Conservation (phyloP, 306 rosid species). For the Quercus cerris region DNA sequence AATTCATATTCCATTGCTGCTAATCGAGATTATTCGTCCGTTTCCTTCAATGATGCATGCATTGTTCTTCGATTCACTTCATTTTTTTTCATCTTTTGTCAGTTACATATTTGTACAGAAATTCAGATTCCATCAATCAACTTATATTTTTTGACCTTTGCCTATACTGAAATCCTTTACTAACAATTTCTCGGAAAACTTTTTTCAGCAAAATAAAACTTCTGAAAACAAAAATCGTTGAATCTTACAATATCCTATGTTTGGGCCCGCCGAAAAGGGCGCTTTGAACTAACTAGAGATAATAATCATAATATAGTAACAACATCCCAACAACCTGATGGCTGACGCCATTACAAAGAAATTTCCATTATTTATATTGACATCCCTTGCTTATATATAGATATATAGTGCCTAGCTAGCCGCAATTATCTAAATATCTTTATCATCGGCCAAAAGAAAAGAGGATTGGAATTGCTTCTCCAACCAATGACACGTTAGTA, state of each 20-base stretch:
- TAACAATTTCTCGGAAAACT: no score
- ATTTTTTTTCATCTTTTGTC: neutral
- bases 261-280: no score
- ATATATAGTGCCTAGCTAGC: neutral
- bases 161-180: no score
- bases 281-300: no score
- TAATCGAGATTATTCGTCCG: neutral
- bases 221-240: no score
- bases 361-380: neutral
- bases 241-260: no score
- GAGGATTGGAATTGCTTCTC: neutral
- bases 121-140: neutral
- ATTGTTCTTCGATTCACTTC: no score
- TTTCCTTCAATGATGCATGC: neutral
- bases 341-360: neutral
- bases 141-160: neutral
- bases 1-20: conserved; percentile 3
- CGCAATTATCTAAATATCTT: neutral
- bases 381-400: no score
- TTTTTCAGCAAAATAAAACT: no score
- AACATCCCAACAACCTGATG: neutral
- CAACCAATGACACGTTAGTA: neutral
- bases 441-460: neutral
- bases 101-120: neutral
- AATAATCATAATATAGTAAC: no score